phyloP scores from a whole-genome alignment of 331 rosid genomes.

The Prunus yedoensis region DNA sequence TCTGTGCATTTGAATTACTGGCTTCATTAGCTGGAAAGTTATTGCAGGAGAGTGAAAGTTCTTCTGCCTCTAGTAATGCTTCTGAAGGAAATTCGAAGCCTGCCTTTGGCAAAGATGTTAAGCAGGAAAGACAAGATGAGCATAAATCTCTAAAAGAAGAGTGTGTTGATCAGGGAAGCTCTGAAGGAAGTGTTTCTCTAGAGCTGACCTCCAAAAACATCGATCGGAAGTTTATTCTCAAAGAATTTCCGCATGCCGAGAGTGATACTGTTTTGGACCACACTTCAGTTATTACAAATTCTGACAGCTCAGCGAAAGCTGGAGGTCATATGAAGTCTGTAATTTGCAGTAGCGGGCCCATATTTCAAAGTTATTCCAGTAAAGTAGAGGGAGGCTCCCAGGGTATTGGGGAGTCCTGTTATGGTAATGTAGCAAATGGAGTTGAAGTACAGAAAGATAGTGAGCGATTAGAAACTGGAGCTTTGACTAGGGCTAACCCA shows the following conservation, averaged over 20 bases:
- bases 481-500: constrained; percentile 36
- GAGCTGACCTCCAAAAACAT: constrained; percentile 46
- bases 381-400: constrained; percentile 40
- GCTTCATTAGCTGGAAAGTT: constrained; percentile 93
- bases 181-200: constrained; percentile 48
- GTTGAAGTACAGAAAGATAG: constrained; percentile 33
- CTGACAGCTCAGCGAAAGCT: constrained; percentile 41
- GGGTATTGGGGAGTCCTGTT: constrained; percentile 43
- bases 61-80: constrained; percentile 76
- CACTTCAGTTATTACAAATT: constrained; percentile 40
- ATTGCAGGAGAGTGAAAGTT: constrained; percentile 79
- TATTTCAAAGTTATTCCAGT: constrained; percentile 34
- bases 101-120: constrained; percentile 38
- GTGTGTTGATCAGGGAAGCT: constrained; percentile 45
- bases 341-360: constrained; percentile 38
- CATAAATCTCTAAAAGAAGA: constrained; percentile 40
- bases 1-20: constrained; percentile 76
- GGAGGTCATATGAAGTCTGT: constrained; percentile 41
- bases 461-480: constrained; percentile 34
- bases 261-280: constrained; percentile 43
- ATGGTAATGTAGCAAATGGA: constrained; percentile 46
- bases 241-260: constrained; percentile 31
- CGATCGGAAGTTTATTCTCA: constrained; percentile 34
- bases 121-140: constrained; percentile 41
- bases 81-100: constrained; percentile 58